Base-by-base conservation (phyloP, 2,329 filamentous ascomycete species). In the Hymenoscyphus linearis region DNA sequence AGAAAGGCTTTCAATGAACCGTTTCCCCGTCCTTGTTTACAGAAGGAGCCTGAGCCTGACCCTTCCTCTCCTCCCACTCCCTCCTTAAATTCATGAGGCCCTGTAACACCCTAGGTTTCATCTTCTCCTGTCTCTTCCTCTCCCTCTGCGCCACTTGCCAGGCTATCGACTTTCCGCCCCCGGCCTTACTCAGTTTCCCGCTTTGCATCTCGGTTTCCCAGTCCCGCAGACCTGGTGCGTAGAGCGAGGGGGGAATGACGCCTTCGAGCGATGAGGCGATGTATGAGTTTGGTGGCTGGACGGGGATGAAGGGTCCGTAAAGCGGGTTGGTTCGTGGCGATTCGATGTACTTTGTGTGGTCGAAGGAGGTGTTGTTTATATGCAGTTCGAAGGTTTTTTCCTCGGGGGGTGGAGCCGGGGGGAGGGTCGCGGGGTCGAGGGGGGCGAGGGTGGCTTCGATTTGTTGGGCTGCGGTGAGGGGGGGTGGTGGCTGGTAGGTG, bases 121-220 rank as follows among this genome's bases (percentile, higher is more conserved):
- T 34, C 27, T 44, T 60, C 31, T 36, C 58, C 31, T 16, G 31
- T 18, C 58, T 57, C 57, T 52, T 60, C 55, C 47, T 64, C 25
- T 61, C 44, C 10, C 61, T 50, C 40, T 57, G 22, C 2, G 27
- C 25, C 36, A 68, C 54, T 52, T 60, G 62, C 58, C 58, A 62
- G 31, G 62, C 60, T 12, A 63, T 55, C n/a, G n/a, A 61, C 53
- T 61, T 25, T n/a, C 18, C 34, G 59, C 18, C 40, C 25, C 27
- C 12, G 6, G n/a, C 34, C 54, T 12, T 22, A 6, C 13, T 40
- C 47, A 7, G 18, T n/a, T n/a, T n/a, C n/a, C 37, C 34, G 52
- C 61, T 3, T 56, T 35, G 31, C 36, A 55, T 52, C 58, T 68
- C 68, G 4, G 69, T 71, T 22, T 72, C 71, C 72, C 72, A 74